Base-by-base conservation (phyloP, 495 filamentous ascomycete genomes). In the Letharia columbiana region DNA sequence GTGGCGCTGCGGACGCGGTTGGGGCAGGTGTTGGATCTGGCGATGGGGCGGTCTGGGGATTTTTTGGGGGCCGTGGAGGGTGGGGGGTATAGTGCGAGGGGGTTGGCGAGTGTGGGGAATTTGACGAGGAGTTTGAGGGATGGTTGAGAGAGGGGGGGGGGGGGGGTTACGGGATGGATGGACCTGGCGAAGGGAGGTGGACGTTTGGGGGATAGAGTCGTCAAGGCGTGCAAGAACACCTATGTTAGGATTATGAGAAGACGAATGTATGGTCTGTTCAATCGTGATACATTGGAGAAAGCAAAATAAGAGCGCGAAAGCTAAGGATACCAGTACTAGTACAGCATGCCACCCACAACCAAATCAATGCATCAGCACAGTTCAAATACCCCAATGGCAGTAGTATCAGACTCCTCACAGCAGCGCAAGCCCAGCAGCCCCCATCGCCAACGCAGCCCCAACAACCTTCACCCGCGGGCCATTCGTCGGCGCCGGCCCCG, bases 21-120 rank as follows among this genome's bases (percentile, higher is more conserved):
- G 58, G 41, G 52, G 42, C 17, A 13, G 35, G 37, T 61, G 10
- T 28, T 47, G 33, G 58, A 40, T 6, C 6, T 39, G 64, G 64
- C 15, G 47, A 33, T 52, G 64, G 64, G 64, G 47, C 31, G 47
- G 44, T 66, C 54, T 28, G 58, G 31, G 3, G 5, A 8, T 0
- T 66, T 66, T 56, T n/a, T 52, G 42, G 64, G 9, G 6, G 20
- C 20, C n/a, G 64, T 66, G n/a, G 28, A 45, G 57, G 64, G 60
- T 1, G 64, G 64, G 64, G 64, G 41, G 56, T 66, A 45, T 66
- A 10, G 18, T 12, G 28, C 28, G 54, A 60, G 20, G 42, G 64
- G 64, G 41, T 23, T 66, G 64, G 56, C 64, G 64, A 23, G 57
- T 8, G 64, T 47, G 64, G 44, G 42, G 56, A 4, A 15, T 31